Conservation (phyloP, 257 asterid species). For the Jasminum sambac region DNA sequence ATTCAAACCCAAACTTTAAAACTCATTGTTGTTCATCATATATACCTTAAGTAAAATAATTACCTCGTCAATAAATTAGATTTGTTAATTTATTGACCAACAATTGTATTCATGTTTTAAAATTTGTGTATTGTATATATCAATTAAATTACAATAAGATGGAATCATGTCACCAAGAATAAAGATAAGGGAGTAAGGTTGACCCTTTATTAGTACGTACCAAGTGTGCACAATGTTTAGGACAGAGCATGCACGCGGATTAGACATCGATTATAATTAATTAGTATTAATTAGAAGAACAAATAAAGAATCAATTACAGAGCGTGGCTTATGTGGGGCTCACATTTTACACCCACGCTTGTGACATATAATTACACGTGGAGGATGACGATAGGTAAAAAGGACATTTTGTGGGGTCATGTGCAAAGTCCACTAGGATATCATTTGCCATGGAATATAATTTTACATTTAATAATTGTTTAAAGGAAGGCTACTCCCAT, state of each 20-base stretch:
- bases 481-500: neutral
- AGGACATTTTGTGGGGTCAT: neutral
- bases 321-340: constrained; percentile 58
- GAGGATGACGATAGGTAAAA: neutral
- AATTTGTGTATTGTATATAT: neutral
- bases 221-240: constrained; percentile 4
- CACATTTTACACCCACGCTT: constrained; percentile 48
- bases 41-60: neutral
- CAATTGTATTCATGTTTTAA: neutral
- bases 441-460: neutral
- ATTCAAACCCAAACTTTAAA: neutral
- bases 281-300: constrained; percentile 23
- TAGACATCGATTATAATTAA: constrained; percentile 15
- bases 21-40: neutral
- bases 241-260: constrained; percentile 1
- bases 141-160: neutral
- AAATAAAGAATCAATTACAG: constrained; percentile 26
- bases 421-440: neutral
- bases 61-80: neutral
- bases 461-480: neutral
- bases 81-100: neutral
- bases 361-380: constrained; percentile 13
- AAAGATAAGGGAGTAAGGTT: neutral
- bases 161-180: neutral
- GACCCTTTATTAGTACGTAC: neutral